phyloP scores from a whole-genome alignment of 1,284 basidiomycete genomes.

The Uromyces viciae-fabae region DNA sequence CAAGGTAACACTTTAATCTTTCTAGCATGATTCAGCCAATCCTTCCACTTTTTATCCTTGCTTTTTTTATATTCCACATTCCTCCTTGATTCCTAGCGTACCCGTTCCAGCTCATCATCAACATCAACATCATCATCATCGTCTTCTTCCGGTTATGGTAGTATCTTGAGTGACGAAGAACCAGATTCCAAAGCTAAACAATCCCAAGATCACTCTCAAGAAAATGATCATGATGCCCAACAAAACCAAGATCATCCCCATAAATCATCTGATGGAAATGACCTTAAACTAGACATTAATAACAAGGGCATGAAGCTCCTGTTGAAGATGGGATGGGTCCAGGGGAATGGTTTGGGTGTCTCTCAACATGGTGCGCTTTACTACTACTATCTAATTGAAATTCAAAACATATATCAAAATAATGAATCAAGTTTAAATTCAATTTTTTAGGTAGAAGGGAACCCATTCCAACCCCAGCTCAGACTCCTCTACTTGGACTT shows the following conservation, averaged over 20 bases:
- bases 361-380: slow-evolving; percentile 12
- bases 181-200: background rate
- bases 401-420: background rate
- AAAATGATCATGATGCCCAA: background rate
- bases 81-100: background rate
- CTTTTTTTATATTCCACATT: background rate
- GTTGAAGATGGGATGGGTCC: slow-evolving; percentile 42
- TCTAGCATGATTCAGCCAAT: slow-evolving; percentile 2
- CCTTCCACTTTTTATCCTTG: slow-evolving; percentile 32
- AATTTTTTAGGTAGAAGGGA: slow-evolving; percentile 34
- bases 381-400: background rate
- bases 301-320: slow-evolving; percentile 45
- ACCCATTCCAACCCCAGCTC: slow-evolving; percentile 42
- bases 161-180: slow-evolving; percentile 32
- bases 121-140: slow-evolving; percentile 2
- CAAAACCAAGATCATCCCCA: background rate
- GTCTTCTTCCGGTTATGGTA: slow-evolving; percentile 40
- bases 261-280: slow-evolving; percentile 2
- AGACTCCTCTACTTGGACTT: slow-evolving; percentile 35
- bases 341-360: slow-evolving; percentile 39
- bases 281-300: slow-evolving; percentile 26
- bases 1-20: slow-evolving; percentile 36
- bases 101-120: slow-evolving; percentile 5
- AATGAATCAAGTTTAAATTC: background rate
- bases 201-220: background rate